phyloP scores from a whole-genome alignment of 140 eudicot species.

The Ambrosia hybrid region DNA sequence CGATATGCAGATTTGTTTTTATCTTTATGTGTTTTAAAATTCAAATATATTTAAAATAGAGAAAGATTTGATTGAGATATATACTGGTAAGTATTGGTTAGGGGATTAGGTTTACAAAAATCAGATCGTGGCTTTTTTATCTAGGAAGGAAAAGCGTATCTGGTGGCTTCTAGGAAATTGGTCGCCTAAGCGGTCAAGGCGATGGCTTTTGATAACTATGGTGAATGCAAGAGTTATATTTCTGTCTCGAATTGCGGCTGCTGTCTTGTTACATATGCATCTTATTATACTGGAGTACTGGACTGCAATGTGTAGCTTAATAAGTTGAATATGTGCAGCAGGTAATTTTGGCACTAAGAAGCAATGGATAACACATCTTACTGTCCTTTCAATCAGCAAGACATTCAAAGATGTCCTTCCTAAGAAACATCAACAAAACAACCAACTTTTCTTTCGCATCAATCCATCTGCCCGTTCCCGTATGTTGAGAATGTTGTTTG shows the following conservation, averaged over 20 bases:
- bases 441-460: constrained; percentile 60
- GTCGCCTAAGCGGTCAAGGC: too few species aligned
- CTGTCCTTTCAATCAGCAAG: constrained; percentile 50
- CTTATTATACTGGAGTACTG: too few species aligned
- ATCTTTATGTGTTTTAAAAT: too few species aligned
- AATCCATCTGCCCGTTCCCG: constrained; percentile 45
- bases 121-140: too few species aligned
- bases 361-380: constrained; percentile 47
- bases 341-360: constrained; percentile 27
- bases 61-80: too few species aligned
- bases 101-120: too few species aligned
- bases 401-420: constrained; percentile 62
- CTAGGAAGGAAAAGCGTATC: too few species aligned
- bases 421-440: constrained; percentile 63
- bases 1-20: too few species aligned
- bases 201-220: too few species aligned
- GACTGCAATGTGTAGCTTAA: not conserved
- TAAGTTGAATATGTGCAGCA: constrained; percentile 13
- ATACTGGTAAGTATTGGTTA: too few species aligned
- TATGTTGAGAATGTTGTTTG: constrained; percentile 30
- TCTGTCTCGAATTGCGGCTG: not conserved
- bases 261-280: not conserved
- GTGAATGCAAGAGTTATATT: not conserved
- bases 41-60: too few species aligned
- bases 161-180: too few species aligned